phyloP scores from a whole-genome alignment of 129 eudicot species.

The Flaveria ramosissima region DNA sequence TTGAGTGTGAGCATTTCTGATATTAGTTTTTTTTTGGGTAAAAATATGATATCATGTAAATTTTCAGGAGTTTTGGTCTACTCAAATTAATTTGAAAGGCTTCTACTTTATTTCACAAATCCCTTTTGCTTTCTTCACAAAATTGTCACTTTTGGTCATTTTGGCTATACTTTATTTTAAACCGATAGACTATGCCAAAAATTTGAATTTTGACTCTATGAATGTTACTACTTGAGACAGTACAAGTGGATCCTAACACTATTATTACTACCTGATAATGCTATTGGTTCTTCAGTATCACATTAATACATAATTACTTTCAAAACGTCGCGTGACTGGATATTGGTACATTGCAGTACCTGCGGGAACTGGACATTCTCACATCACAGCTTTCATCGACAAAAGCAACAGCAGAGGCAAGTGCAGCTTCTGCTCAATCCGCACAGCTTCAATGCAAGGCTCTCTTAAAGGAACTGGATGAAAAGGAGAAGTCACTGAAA shows the following conservation, averaged over 20 bases:
- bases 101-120: not conserved
- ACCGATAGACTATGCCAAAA: not conserved
- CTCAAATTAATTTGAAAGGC: not conserved
- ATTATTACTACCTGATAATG: not conserved
- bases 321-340: not conserved
- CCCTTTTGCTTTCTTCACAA: not conserved
- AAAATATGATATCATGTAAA: not conserved
- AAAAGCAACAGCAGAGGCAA: slow-evolving; percentile 86
- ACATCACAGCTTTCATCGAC: slow-evolving; percentile 64
- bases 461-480: slow-evolving; percentile 66
- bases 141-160: not conserved
- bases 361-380: slow-evolving; percentile 67
- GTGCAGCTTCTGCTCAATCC: slow-evolving; percentile 77
- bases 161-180: not conserved
- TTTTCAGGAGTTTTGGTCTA: not conserved
- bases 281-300: not conserved
- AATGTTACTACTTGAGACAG: not conserved
- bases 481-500: slow-evolving; percentile 65
- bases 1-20: not conserved
- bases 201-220: not conserved
- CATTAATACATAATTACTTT: not conserved
- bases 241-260: not conserved
- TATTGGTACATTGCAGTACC: slow-evolving; percentile 55
- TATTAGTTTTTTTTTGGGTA: not conserved
- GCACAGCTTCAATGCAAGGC: slow-evolving; percentile 76